Base-by-base conservation (phyloP, 1,284 basidiomycete species). In the Microbotryomycetes sp. region DNA sequence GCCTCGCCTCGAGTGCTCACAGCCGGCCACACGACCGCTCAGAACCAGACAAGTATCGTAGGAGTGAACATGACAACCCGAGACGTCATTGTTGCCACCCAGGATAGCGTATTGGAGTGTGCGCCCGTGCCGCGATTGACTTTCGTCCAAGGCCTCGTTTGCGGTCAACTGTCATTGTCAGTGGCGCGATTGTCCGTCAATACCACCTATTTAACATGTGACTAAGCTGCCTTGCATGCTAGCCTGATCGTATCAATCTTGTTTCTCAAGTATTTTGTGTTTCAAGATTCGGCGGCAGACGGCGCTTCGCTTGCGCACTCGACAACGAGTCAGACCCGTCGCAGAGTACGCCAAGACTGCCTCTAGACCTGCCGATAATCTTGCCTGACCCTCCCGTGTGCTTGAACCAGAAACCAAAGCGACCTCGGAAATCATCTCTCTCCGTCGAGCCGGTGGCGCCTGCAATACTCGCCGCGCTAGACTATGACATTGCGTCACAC, bases 231-330 rank as follows among this genome's bases (percentile, higher is more conserved):
- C 15, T 0, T 1, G 3, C n/a, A 3, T 16, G 4, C 1, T 60
- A 73, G 73, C 59, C 60, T 75, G 49, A 35, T 76, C 27, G 73
- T 80, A 28, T 71, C 74, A 16, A 70, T 78, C 49, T 64, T 79
- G 24, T 79, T 80, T 62, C 74, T 83, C 48, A 77, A 79, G 51
- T 81, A 80, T 73, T 77, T 82, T 68, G 78, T 82, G 52, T 81
- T 83, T 65, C 79, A 80, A 49, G 75, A 78, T 41, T 65, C 71
- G 1, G 60, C 59, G 9, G 41, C 47, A 21, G 6, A 54, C 31
- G 21, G 18, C 49, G 27, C 54, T 51, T 45, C 13, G 52, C 23
- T 18, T 41, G 41, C 48, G 35, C 45, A 15, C 9, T 60, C 69
- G 29, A 69, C 71, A 57, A 72, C 61, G 59, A 60, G 54, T 13